Conservation (phyloP, 139 green algal genomes). For the Haematococcus sp. region DNA sequence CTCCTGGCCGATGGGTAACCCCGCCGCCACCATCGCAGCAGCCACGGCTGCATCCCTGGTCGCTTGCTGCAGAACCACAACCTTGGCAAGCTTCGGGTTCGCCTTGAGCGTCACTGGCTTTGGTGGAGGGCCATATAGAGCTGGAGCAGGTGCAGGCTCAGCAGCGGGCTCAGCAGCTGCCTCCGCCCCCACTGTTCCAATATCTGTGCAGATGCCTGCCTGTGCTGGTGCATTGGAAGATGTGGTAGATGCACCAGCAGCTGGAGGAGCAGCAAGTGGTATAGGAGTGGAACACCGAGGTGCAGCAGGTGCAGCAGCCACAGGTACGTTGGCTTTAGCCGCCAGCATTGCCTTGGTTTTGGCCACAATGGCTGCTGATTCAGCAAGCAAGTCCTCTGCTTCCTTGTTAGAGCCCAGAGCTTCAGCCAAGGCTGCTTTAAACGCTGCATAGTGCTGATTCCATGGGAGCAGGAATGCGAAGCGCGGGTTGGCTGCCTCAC, state of each 20-base stretch:
- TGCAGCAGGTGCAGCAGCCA: background rate
- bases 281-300: background rate
- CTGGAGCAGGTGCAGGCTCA: background rate
- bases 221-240: constrained; percentile 15
- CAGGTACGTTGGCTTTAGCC: background rate
- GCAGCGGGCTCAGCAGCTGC: background rate
- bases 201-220: background rate
- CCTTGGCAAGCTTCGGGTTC: constrained; percentile 16
- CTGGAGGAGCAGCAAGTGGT: constrained; percentile 24
- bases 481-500: constrained; percentile 57
- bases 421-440: constrained; percentile 31
- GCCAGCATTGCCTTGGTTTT: background rate
- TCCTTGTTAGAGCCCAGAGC: constrained; percentile 14
- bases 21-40: background rate
- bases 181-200: too few species aligned
- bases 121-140: background rate
- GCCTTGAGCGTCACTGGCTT: constrained; percentile 13
- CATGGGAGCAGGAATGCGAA: constrained; percentile 63
- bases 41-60: background rate
- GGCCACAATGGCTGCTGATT: background rate
- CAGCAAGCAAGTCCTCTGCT: constrained; percentile 9
- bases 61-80: background rate
- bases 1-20: background rate
- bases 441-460: constrained; percentile 48
- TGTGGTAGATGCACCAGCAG: constrained; percentile 35